phyloP scores from a whole-genome alignment of 2,329 filamentous ascomycete species.

The Alternaria viburni region DNA sequence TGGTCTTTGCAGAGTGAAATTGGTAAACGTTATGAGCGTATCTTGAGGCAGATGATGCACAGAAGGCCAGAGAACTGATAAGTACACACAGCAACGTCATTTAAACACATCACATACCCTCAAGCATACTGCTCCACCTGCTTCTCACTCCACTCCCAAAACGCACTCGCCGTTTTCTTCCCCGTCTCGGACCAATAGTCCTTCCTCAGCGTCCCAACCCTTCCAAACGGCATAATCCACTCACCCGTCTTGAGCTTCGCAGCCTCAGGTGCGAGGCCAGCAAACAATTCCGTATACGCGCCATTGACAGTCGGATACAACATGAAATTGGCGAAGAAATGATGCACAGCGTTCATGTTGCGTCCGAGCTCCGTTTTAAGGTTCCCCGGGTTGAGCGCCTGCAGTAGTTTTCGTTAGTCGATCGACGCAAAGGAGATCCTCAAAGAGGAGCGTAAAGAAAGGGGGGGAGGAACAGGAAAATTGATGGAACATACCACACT shows the following conservation, averaged over 20 bases:
- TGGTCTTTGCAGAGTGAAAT: neutral
- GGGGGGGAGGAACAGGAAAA: neutral
- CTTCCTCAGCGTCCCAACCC: conserved; percentile 21
- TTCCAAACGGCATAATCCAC: conserved; percentile 58
- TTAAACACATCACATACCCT: neutral
- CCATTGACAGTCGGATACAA: conserved; percentile 23
- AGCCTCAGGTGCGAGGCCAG: conserved; percentile 24
- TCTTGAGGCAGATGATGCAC: neutral
- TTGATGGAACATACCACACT: conserved; percentile 22
- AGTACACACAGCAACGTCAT: neutral
- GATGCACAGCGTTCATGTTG: conserved; percentile 29
- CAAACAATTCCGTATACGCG: conserved; percentile 36
- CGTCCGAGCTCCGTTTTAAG: conserved; percentile 36
- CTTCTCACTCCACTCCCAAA: conserved; percentile 57
- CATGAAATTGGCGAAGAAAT: neutral
- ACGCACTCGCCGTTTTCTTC: conserved; percentile 45
- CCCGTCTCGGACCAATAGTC: conserved; percentile 37
- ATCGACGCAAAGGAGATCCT: neutral
- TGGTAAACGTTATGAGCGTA: neutral
- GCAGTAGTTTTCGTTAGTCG: neutral
- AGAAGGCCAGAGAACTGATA: neutral
- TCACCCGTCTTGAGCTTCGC: conserved; percentile 35
- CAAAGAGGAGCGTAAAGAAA: neutral
- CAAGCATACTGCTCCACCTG: conserved; percentile 24
- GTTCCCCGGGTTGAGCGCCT: conserved; percentile 51